A percentile compares a stretch with the other conserved stretches of the same genome.
Evolutionary conservation across 2,329 filamentous ascomycete species (phyloP).

Genomic region (Sporothrix brunneoviolacea): DNA sequence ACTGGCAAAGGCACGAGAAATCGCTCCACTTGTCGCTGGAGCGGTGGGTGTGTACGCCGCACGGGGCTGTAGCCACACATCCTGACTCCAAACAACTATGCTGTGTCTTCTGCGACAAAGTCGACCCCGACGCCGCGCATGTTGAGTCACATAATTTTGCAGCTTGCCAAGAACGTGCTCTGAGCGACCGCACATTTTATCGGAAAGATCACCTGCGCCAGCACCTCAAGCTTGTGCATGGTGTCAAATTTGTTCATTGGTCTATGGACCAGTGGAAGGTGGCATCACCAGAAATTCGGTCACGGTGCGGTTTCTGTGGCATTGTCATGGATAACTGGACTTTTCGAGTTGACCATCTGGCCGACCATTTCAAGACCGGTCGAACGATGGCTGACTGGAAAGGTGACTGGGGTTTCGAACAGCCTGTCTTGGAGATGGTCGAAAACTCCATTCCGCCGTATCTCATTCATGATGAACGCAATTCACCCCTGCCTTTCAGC

Average conservation of each 20-base stretch:
- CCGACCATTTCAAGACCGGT: constrained; percentile 62
- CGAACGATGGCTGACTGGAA: constrained; percentile 63
- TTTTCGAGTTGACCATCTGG: constrained; percentile 54
- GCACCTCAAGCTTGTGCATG: constrained; percentile 56
- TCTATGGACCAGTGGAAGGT: constrained; percentile 61
- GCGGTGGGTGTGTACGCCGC: constrained; percentile 58
- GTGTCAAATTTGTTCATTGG: constrained; percentile 54
- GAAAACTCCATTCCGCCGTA: constrained; percentile 62
- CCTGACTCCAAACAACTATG: constrained; percentile 50
- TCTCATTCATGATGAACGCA: constrained; percentile 58
- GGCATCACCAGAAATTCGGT: constrained; percentile 53
- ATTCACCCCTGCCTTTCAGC: constrained; percentile 47
- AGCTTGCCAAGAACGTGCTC: constrained; percentile 58
- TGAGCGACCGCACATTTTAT: constrained; percentile 58
- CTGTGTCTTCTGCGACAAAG: constrained; percentile 55
- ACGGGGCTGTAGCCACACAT: constrained; percentile 49
- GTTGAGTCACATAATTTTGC: constrained; percentile 54
- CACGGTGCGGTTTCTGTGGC: constrained; percentile 60
- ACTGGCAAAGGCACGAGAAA: constrained; percentile 66
- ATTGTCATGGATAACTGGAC: constrained; percentile 57
- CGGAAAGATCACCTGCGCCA: constrained; percentile 62
- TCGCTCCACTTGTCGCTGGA: constrained; percentile 58
- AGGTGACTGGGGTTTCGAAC: constrained; percentile 63
- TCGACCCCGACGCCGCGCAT: constrained; percentile 49
- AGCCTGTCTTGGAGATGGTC: constrained; percentile 53